Evolutionary conservation across 805 yeast genomes (phyloP).

Genomic region (Schwanniomyces occidentalis): DNA sequence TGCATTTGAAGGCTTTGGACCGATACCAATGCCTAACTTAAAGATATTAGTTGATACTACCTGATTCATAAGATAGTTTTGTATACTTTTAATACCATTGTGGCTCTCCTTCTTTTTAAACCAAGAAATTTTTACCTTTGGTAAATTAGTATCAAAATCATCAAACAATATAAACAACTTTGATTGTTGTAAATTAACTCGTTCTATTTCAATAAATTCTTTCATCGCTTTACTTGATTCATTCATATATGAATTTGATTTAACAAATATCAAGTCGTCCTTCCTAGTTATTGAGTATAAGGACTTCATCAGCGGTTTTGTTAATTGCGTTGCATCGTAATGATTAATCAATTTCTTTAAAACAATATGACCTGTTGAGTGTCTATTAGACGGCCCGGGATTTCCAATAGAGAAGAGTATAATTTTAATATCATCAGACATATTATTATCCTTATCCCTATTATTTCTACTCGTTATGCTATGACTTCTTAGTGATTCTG

Average conservation of each 20-base stretch:
- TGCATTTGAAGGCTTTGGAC: conserved; percentile 42
- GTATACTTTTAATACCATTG: conserved; percentile 35
- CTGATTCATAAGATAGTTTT: conserved; percentile 6
- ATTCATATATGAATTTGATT: conserved; percentile 41
- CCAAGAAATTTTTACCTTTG: conserved; percentile 27
- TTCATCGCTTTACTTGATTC: conserved; percentile 34
- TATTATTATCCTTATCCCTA: too few species aligned
- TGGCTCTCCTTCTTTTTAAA: conserved; percentile 40
- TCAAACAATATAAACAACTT: conserved; percentile 33
- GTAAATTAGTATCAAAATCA: conserved; percentile 38
- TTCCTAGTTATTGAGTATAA: conserved; percentile 26
- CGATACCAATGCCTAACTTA: conserved; percentile 42
- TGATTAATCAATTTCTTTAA: conserved; percentile 25
- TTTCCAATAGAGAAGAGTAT: conserved; percentile 36
- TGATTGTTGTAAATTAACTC: conserved; percentile 9
- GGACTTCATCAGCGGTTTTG: conserved; percentile 19
- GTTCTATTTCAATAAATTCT: conserved; percentile 22
- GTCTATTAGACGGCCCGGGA: conserved; percentile 41
- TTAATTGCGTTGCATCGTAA: conserved; percentile 28
- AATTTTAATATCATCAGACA: conserved; percentile 3
- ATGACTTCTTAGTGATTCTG: too few species aligned
- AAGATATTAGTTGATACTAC: conserved; percentile 10
- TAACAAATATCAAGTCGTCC: conserved; percentile 29
- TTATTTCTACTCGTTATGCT: too few species aligned
- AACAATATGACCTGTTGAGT: conserved; percentile 40